Percentiles rank a stretch among this genome's conserved stretches.
phyloP scores from a whole-genome alignment of 2,329 filamentous ascomycete species.

The Purpureocillium lavendulum region DNA sequence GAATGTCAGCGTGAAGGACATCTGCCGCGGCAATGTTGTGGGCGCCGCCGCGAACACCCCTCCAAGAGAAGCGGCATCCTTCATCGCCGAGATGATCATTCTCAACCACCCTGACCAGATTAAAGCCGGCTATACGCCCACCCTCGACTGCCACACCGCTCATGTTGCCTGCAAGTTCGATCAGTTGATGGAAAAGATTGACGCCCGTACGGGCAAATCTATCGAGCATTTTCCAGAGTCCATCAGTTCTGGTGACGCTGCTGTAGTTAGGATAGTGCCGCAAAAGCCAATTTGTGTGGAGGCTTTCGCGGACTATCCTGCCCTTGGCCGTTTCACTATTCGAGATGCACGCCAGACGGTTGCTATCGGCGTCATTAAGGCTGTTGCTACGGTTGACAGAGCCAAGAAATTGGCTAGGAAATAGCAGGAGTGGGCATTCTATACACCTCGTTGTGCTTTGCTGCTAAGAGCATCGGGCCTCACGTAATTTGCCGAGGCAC shows the following conservation, averaged over 20 bases:
- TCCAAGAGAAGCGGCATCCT: conserved; percentile 77
- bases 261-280: conserved; percentile 99
- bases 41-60: conserved; percentile 99
- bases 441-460: too few relatives aligned
- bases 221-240: conserved; percentile 91
- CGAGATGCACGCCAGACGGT: conserved; percentile 95
- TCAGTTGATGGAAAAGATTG: conserved; percentile 99
- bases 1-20: conserved; percentile 99
- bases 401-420: too few relatives aligned
- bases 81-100: conserved; percentile 99
- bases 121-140: conserved; percentile 96
- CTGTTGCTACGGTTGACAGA: conserved; percentile 63
- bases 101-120: conserved; percentile 99
- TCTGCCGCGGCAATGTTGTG: conserved; percentile 99
- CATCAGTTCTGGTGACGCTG: conserved; percentile 99
- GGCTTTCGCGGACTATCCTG: conserved; percentile 99
- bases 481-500: too few relatives aligned
- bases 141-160: conserved; percentile 99
- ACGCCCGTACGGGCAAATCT: conserved; percentile 99
- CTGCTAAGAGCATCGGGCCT: too few relatives aligned
- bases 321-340: conserved; percentile 99
- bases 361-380: conserved; percentile 92
- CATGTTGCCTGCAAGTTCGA: conserved; percentile 99
- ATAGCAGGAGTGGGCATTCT: too few relatives aligned
- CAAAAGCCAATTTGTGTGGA: conserved; percentile 99